Evolutionary conservation across 2,329 filamentous ascomycete species (phyloP).

Genomic region (Colletotrichum limetticola): DNA sequence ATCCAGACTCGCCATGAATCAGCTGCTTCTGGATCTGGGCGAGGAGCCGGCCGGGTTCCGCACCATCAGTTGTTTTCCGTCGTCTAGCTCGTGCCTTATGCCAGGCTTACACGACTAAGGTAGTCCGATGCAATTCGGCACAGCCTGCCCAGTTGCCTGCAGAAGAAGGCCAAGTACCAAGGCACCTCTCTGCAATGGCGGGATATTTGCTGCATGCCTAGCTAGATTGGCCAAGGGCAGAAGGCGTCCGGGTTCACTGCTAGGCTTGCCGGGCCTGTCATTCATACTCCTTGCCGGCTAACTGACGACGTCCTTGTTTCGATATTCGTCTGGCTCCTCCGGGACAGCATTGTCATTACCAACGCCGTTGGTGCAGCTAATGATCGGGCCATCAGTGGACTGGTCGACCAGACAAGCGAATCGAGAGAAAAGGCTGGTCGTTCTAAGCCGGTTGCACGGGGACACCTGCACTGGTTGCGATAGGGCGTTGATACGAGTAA

Average conservation of each 20-base stretch:
- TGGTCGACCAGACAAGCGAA: not conserved
- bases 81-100: not conserved
- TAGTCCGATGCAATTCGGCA: not conserved
- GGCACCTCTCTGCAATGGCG: not conserved
- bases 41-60: slow-evolving; percentile 23
- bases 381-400: not conserved
- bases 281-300: not conserved
- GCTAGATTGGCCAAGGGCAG: not conserved
- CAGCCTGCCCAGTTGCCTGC: not conserved
- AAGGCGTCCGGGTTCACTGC: not conserved
- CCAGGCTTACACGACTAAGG: not conserved
- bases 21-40: slow-evolving; percentile 26
- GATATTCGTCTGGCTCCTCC: not conserved
- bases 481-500: not conserved
- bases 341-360: not conserved
- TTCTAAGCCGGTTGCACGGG: not conserved
- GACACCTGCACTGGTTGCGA: not conserved
- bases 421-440: not conserved
- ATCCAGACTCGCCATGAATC: slow-evolving; percentile 15
- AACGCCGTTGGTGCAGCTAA: not conserved
- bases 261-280: not conserved
- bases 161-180: not conserved
- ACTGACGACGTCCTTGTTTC: not conserved
- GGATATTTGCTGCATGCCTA: slow-evolving; percentile 5
- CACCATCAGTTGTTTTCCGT: not conserved